phyloP scores from a whole-genome alignment of 352 stramenopile species.

The Globisporangium cylindrosporum region DNA sequence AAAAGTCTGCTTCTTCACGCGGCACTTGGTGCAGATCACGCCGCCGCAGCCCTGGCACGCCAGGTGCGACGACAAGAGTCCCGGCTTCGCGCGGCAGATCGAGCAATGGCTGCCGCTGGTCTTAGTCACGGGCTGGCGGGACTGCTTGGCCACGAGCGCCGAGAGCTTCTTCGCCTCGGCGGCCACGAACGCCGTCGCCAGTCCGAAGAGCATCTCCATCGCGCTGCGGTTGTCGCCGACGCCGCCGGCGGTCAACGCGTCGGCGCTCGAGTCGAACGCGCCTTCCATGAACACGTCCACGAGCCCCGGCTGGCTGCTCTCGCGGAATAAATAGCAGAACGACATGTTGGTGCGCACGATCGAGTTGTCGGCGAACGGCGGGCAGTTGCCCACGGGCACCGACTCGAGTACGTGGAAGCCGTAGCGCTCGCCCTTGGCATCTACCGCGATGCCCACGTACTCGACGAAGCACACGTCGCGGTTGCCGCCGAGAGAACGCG shows the following conservation, averaged over 20 bases:
- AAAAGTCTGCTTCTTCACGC: conserved; percentile 58
- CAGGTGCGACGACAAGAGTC: conserved; percentile 49
- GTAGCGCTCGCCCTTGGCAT: conserved; percentile 51
- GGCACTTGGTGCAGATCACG: conserved; percentile 75
- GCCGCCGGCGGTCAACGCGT: conserved; percentile 57
- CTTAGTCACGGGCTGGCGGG: conserved; percentile 26
- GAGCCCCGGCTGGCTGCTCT: conserved; percentile 40
- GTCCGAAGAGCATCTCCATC: conserved; percentile 66
- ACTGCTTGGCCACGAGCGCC: conserved; percentile 49
- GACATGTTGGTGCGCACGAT: conserved; percentile 69
- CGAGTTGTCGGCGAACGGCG: conserved; percentile 70
- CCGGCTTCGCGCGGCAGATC: conserved; percentile 58
- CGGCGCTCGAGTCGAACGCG: conserved; percentile 60
- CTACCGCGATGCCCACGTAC: conserved; percentile 56
- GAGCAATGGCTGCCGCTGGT: conserved; percentile 49
- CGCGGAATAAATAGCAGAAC: conserved; percentile 73
- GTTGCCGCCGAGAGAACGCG: conserved; percentile 64
- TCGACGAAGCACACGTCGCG: conserved; percentile 71
- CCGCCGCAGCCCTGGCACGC: conserved; percentile 64
- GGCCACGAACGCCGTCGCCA: conserved; percentile 37
- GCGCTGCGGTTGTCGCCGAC: conserved; percentile 64
- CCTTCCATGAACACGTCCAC: conserved; percentile 74
- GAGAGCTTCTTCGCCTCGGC: conserved; percentile 73
- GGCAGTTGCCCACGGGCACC: conserved; percentile 53
- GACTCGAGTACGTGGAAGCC: conserved; percentile 69